These are phyloP conservation scores for Globisporangium heterothallicum DNA, from an alignment of 352 stramenopile species.

Conservation along the genomic window DNA sequence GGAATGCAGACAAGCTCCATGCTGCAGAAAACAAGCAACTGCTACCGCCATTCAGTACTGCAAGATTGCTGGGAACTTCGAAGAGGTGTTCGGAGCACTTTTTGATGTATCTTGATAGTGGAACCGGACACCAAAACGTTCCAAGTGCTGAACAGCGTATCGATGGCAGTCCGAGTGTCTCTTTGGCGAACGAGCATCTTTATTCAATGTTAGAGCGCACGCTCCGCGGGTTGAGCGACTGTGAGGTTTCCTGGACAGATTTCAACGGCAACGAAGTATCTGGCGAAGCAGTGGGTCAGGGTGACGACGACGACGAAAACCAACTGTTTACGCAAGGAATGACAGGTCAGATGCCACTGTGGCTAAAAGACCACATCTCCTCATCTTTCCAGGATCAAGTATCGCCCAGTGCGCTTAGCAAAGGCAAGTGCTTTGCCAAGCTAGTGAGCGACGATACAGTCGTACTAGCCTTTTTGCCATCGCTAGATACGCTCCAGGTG, in stretches of 20 bases:
- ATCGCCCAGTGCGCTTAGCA: conserved; percentile 35
- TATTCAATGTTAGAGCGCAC: conserved; percentile 87
- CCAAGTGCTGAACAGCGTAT: neutral
- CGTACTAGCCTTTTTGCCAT: conserved; percentile 74
- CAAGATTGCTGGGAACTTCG: conserved; percentile 58
- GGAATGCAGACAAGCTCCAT: conserved; percentile 35
- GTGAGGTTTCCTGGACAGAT: conserved; percentile 83
- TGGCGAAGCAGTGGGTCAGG: conserved; percentile 5
- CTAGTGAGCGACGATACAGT: conserved; percentile 64
- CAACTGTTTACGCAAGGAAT: conserved; percentile 36
- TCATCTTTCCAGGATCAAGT: conserved; percentile 38
- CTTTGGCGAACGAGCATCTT: conserved; percentile 69
- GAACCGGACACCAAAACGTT: conserved; percentile 6
- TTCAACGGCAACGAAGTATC: conserved; percentile 41
- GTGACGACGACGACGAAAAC: conserved; percentile 25
- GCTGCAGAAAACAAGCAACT: conserved; percentile 44
- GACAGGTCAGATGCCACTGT: conserved; percentile 63
- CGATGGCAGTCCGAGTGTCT: conserved; percentile 20
- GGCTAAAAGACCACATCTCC: conserved; percentile 49
- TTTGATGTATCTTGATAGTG: conserved; percentile 77
- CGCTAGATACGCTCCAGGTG: conserved; percentile 48
- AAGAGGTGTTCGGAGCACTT: conserved; percentile 75
- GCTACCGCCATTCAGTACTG: conserved; percentile 83
- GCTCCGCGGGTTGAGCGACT: conserved; percentile 71
- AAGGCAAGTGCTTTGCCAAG: conserved; percentile 86